Evolutionary conservation across 345 rosid genomes (phyloP).

Genomic region (Rubroshorea leprosula): DNA sequence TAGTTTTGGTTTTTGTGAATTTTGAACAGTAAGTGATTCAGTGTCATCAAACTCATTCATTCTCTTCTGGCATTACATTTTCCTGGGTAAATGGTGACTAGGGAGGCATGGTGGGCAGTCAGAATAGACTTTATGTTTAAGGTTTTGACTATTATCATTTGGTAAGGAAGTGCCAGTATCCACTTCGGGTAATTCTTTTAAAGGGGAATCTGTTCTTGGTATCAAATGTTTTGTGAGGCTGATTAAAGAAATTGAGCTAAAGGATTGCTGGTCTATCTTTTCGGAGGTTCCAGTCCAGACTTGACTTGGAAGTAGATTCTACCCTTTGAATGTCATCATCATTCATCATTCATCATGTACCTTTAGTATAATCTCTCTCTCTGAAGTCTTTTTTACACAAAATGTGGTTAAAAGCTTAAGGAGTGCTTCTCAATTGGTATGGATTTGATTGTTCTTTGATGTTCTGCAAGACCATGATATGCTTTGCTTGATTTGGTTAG

Average conservation of each 20-base stretch:
- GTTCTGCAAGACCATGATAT: background rate
- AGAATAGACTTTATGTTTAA: background rate
- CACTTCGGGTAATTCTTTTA: background rate
- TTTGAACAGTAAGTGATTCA: conserved; percentile 14
- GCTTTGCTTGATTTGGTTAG: conserved; percentile 6
- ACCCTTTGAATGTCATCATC: background rate
- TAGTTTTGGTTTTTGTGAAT: background rate
- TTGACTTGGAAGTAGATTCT: background rate
- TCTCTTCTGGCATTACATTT: background rate
- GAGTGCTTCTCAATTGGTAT: background rate
- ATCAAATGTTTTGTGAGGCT: too few relatives aligned
- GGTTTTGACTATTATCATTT: background rate
- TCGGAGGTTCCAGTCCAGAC: too few relatives aligned
- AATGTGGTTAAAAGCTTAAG: background rate
- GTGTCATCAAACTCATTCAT: background rate
- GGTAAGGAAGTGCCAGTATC: background rate
- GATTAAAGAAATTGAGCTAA: too few relatives aligned
- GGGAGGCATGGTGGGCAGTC: background rate
- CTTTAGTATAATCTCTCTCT: background rate
- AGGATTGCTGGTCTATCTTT: too few relatives aligned
- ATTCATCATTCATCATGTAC: too few relatives aligned
- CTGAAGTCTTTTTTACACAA: background rate
- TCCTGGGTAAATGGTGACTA: conserved; percentile 4
- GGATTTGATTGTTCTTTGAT: too few relatives aligned
- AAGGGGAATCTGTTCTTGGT: background rate